These are phyloP conservation scores for Byssothecium circinans DNA, from an alignment of 2,329 filamentous ascomycete species.

Conservation along the genomic window DNA sequence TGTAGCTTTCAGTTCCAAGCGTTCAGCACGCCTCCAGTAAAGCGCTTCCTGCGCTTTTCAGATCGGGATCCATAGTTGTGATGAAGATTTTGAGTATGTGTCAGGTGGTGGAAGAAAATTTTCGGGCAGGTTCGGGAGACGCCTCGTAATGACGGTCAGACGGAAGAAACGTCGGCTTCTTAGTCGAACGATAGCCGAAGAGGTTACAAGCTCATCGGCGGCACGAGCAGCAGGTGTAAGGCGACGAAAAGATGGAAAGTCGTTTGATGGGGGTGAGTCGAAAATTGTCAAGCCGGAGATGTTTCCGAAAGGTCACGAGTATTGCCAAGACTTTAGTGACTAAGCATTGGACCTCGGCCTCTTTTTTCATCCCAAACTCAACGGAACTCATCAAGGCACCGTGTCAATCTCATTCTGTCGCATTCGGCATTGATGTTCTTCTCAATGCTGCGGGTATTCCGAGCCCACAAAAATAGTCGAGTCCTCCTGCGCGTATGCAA, in stretches of 20 bases:
- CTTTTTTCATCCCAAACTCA: too few species aligned
- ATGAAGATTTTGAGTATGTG: not conserved
- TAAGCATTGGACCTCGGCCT: not conserved
- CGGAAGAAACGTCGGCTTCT: slow-evolving; percentile 11
- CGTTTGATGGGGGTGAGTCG: slow-evolving; percentile 1
- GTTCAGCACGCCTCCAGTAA: slow-evolving; percentile 8
- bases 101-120: slow-evolving; percentile 12
- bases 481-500: too few species aligned
- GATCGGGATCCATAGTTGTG: slow-evolving; percentile 17
- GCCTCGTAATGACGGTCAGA: slow-evolving; percentile 13
- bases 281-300: not conserved
- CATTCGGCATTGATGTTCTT: too few species aligned
- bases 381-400: too few species aligned
- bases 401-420: too few species aligned
- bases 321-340: not conserved
- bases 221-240: not conserved
- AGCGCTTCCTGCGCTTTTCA: slow-evolving; percentile 7
- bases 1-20: not conserved
- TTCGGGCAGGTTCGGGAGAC: slow-evolving; percentile 20
- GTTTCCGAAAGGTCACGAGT: slow-evolving; percentile 2
- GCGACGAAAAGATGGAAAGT: not conserved
- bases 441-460: too few species aligned
- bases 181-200: not conserved
- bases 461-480: too few species aligned
- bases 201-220: not conserved